phyloP scores from a whole-genome alignment of 2,329 filamentous ascomycete species.

The Aspergillus sp. region DNA sequence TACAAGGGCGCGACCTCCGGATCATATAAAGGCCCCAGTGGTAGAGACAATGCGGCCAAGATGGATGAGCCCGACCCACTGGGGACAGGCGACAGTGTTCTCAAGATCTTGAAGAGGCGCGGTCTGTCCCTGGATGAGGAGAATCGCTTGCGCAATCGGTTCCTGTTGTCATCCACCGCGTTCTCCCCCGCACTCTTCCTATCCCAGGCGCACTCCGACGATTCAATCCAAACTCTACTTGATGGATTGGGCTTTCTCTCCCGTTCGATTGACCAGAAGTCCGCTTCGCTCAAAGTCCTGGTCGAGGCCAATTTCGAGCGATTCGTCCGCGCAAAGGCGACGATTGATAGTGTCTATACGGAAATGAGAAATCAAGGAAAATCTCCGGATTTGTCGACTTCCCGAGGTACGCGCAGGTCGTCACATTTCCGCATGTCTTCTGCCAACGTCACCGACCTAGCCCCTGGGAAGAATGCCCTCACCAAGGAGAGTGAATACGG shows the following conservation, averaged over 20 bases:
- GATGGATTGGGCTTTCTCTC: slow-evolving; percentile 82
- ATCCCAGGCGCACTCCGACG: slow-evolving; percentile 83
- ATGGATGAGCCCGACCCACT: slow-evolving; percentile 91
- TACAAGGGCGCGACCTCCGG: slow-evolving; percentile 66
- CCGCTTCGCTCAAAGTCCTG: slow-evolving; percentile 89
- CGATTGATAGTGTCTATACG: slow-evolving; percentile 97
- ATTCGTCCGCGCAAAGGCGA: slow-evolving; percentile 95
- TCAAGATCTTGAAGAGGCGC: slow-evolving; percentile 71
- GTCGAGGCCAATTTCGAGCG: slow-evolving; percentile 98
- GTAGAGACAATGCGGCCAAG: slow-evolving; percentile 75
- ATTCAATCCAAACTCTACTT: slow-evolving; percentile 77
- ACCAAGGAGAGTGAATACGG: slow-evolving; percentile 92
- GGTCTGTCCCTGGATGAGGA: slow-evolving; percentile 86
- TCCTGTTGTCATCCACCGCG: slow-evolving; percentile 90
- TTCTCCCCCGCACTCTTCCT: slow-evolving; percentile 92
- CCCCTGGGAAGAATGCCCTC: slow-evolving; percentile 83
- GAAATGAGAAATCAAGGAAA: slow-evolving; percentile 82
- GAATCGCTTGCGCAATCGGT: slow-evolving; percentile 76
- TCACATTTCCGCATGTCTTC: slow-evolving; percentile 52
- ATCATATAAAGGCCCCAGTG: slow-evolving; percentile 65
- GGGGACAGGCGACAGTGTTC: slow-evolving; percentile 83
- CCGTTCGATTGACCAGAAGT: slow-evolving; percentile 94
- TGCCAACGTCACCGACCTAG: slow-evolving; percentile 38
- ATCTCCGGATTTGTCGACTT: slow-evolving; percentile 38
- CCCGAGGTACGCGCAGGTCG: slow-evolving; percentile 62